Evolutionary conservation across 148 eudicot species (phyloP).

Genomic region (Salicornia ramosissima): DNA sequence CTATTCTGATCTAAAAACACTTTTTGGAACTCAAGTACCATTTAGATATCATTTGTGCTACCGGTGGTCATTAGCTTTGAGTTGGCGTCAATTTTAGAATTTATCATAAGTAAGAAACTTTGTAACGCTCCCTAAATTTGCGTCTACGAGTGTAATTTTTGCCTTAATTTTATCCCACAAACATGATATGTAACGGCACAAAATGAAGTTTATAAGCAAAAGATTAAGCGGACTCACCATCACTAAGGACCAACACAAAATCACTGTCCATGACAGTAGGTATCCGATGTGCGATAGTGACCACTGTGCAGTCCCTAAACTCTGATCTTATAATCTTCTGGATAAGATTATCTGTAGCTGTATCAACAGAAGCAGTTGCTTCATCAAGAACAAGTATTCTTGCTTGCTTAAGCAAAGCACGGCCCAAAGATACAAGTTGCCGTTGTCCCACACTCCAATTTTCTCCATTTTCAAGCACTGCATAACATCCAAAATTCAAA

Average conservation of each 20-base stretch:
- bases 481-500: conserved; percentile 10
- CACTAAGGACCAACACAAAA: conserved; percentile 93
- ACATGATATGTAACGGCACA: neutral
- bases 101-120: too few relatives aligned
- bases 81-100: too few relatives aligned
- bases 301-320: conserved; percentile 77
- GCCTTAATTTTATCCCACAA: neutral
- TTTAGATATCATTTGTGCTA: too few relatives aligned
- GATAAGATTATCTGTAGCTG: conserved; percentile 89
- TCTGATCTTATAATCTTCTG: conserved; percentile 88
- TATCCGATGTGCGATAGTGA: conserved; percentile 90
- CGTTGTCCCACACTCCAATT: conserved; percentile 99
- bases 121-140: too few relatives aligned
- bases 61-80: too few relatives aligned
- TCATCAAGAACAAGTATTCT: conserved; percentile 93
- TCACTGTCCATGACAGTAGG: conserved; percentile 97
- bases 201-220: neutral
- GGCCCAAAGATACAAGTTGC: conserved; percentile 91
- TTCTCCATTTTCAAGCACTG: conserved; percentile 93
- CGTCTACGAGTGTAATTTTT: too few relatives aligned
- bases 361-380: conserved; percentile 97
- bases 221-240: conserved; percentile 42
- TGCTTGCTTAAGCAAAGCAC: conserved; percentile 89
- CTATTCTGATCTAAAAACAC: too few relatives aligned
- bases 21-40: too few relatives aligned